Base-by-base conservation (phyloP, 2,329 filamentous ascomycete species). In the Metarhizium rileyi region DNA sequence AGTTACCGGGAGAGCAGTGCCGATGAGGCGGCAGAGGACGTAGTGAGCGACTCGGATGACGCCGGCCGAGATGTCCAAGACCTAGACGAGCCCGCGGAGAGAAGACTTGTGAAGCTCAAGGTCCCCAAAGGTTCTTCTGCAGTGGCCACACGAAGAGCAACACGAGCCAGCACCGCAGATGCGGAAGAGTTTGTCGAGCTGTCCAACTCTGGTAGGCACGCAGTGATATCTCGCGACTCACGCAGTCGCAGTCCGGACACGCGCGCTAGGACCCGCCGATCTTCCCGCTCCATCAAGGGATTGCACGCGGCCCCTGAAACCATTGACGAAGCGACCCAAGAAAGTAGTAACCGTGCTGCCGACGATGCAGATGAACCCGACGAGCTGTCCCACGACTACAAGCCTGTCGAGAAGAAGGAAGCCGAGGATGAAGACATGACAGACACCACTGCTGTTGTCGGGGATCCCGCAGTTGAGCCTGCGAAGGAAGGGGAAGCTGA, bases 151-250 rank as follows among this genome's bases (percentile, higher is more conserved):
- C 70, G 77, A 30, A 69, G 76, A 56, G 60, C 66, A 9, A 81
- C 78, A 10, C 68, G 78, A 28, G 76, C 75, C 16, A 72, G 66
- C 49, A 79, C 77, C 3, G 77, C 75, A 42, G 77, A 81, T 44
- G 68, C 70, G 0, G 76, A 80, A 41, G 69, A 74, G 4, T 71
- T 81, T 6, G 62, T 81, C 4, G 78, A 83, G 57, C 66, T 84
- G 14, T 77, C 80, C 5, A 77, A 71, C 56, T 83, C 80, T 7
- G 81, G 80, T n/a, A 74, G 70, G 50, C 80, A 84, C 54, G 74
- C 72, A 20, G 70, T 70, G 38, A 61, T 69, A 2, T 70, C 75
- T 36, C 67, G 67, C 18, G 73, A 74, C 40, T 77, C 77, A 26
- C 70, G 69, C 49, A 82, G 77, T 55, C 72, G 68, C 56, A 81